Percentiles rank a stretch among this genome's conserved stretches.
These are phyloP conservation scores for Elaeis oleifera DNA, from an alignment of 202 grass and related monocot species.

Conservation along the genomic window DNA sequence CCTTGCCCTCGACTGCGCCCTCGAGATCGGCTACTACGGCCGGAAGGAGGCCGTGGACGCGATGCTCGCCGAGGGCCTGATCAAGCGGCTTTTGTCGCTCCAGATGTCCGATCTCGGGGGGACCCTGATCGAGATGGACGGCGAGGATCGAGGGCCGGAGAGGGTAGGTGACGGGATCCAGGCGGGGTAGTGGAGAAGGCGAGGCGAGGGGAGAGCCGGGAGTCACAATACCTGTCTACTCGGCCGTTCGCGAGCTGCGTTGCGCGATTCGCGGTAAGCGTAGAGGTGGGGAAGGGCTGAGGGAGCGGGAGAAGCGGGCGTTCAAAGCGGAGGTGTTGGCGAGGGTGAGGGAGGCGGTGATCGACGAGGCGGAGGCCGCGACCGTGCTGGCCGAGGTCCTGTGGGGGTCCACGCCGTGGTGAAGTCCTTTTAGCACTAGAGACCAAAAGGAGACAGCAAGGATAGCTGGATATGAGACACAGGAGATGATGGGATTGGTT, in stretches of 20 bases:
- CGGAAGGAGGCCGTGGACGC: constrained; percentile 65
- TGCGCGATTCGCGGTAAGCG: constrained; percentile 59
- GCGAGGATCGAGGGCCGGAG: neutral
- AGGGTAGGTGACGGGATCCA: constrained; percentile 2
- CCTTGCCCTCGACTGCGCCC: constrained; percentile 46
- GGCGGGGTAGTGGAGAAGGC: neutral
- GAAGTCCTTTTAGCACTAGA: neutral
- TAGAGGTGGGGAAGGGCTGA: constrained; percentile 61
- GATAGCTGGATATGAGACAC: no score
- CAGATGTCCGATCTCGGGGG: constrained; percentile 53
- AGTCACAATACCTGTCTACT: neutral
- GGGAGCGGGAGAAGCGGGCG: constrained; percentile 49
- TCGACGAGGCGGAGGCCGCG: constrained; percentile 43
- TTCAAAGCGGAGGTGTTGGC: constrained; percentile 64
- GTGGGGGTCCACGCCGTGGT: constrained; percentile 61
- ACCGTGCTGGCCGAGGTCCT: constrained; percentile 57
- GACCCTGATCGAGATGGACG: constrained; percentile 29
- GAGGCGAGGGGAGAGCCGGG: neutral
- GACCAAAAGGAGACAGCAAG: no score
- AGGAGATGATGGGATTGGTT: no score
- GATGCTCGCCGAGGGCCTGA: constrained; percentile 60
- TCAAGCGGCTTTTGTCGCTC: constrained; percentile 76
- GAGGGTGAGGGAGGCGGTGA: constrained; percentile 51
- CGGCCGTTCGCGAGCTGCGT: constrained; percentile 67
- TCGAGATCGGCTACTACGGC: constrained; percentile 58